Base-by-base conservation (phyloP, 2,329 filamentous ascomycete genomes). In the Atkinsonella hypoxylon region DNA sequence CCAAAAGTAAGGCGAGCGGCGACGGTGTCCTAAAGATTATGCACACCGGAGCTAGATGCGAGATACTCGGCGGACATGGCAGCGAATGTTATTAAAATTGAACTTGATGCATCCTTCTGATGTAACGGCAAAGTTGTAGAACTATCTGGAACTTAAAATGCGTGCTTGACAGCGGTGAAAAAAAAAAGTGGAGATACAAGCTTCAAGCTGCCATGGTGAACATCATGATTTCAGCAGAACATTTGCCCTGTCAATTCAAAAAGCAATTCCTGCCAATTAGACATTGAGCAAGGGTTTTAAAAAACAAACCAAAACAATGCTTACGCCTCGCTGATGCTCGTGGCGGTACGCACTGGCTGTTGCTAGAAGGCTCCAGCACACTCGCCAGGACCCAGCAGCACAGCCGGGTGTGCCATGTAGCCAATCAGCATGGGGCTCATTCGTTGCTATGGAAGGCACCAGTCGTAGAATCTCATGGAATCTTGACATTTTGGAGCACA, bases 381-480 rank as follows among this genome's bases (percentile, higher is more conserved):
- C 17, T 22, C 50, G 40, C 26, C 48, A 48, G 56, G 50, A 51
- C 41, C 45, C 32, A 8, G 20, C 40, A 47, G 48, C 49, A 18
- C 42, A 40, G 34, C 45, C 40, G 39, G 31, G 36, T 13, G 4
- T 10, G 45, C 40, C 47, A 38, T 42, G 51, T 53, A 52, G 48
- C 56, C 61, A 64, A 64, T 63, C 61, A 64, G 53, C 47, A 54
- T 20, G 17, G 42, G 45, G 42, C 42, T 34, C 20, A 9, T 26
- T 47, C 34, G 58, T 57, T 59, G 59, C 58, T 52, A 55, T 56
- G 58, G 57, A 58, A 55, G 58, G 55, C 53, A 56, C 53, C 54
- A 62, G 59, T 62, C 67, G 64, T 71, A 64, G 69, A 71, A 71
- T 70, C 69, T 59, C 64, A 71, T 71, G 69, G 69, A 71, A 71